phyloP scores from a whole-genome alignment of 1,139 yeast species.

The Magnusiomyces fungicola region DNA sequence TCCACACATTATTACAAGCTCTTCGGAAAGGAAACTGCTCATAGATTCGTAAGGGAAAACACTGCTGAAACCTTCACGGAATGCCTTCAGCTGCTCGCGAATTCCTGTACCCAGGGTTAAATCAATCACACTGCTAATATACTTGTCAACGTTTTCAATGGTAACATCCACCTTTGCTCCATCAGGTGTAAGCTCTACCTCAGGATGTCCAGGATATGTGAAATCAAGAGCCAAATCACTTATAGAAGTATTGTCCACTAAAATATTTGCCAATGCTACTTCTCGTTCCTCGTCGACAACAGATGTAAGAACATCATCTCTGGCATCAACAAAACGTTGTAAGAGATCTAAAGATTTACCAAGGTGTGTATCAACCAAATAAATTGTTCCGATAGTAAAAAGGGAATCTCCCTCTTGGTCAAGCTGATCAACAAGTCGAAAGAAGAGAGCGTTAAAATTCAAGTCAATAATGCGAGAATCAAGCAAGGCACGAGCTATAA shows the following conservation, averaged over 20 bases:
- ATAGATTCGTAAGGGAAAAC: constrained; percentile 78
- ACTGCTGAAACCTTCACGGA: constrained; percentile 72
- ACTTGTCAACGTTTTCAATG: constrained; percentile 48
- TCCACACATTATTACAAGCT: constrained; percentile 64
- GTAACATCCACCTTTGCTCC: constrained; percentile 51
- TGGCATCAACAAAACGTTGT: constrained; percentile 35
- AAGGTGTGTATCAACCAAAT: constrained; percentile 49
- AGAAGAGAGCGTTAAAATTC: constrained; percentile 64
- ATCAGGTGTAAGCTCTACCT: constrained; percentile 47
- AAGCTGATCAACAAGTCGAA: constrained; percentile 33
- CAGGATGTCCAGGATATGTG: constrained; percentile 70
- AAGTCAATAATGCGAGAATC: constrained; percentile 86
- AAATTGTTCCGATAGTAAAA: constrained; percentile 37
- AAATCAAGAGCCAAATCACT: constrained; percentile 55
- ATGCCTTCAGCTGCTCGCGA: constrained; percentile 54
- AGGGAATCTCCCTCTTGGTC: background rate
- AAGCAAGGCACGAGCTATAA: constrained; percentile 77
- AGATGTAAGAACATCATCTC: constrained; percentile 16
- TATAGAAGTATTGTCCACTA: constrained; percentile 40
- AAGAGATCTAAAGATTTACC: constrained; percentile 55
- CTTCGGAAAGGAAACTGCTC: constrained; percentile 63
- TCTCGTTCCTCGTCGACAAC: constrained; percentile 17
- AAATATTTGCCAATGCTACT: constrained; percentile 26
- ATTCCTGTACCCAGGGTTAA: constrained; percentile 61
- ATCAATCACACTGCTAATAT: constrained; percentile 53